Percentiles rank a stretch among this genome's conserved stretches.
Evolutionary conservation across 805 yeast genomes (phyloP).

Genomic region (Saturnispora diversa): DNA sequence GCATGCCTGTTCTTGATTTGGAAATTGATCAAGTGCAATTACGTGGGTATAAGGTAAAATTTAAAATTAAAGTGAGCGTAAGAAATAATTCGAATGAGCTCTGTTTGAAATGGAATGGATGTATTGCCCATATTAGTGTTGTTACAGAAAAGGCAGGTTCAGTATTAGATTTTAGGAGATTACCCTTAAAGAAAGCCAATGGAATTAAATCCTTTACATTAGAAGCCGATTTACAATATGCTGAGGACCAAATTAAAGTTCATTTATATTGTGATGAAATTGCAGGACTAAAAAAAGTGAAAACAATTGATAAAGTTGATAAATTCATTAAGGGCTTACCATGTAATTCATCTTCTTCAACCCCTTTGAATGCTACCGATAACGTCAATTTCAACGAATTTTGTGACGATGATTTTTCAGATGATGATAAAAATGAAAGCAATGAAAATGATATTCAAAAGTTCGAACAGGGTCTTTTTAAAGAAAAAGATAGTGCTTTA

Average conservation of each 20-base stretch:
- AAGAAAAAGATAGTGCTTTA: too few relatives aligned
- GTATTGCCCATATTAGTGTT: conserved; percentile 10
- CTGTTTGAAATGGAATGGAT: conserved; percentile 13
- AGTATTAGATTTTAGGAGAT: conserved; percentile 39
- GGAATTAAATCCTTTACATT: conserved; percentile 25
- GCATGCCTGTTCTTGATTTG: conserved; percentile 33
- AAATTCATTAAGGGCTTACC: neutral
- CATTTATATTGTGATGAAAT: conserved; percentile 34
- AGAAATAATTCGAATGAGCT: conserved; percentile 18
- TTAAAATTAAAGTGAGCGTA: conserved; percentile 29
- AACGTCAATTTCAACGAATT: too few relatives aligned
- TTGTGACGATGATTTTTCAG: conserved; percentile 19
- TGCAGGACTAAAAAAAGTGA: conserved; percentile 23
- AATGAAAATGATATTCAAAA: neutral
- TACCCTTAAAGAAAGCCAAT: conserved; percentile 24
- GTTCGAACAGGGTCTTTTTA: too few relatives aligned
- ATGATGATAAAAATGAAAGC: conserved; percentile 23
- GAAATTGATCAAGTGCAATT: conserved; percentile 14
- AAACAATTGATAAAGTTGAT: conserved; percentile 1
- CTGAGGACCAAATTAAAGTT: conserved; percentile 24
- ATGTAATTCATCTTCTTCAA: neutral
- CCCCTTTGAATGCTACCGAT: conserved; percentile 8
- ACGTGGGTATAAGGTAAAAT: conserved; percentile 9
- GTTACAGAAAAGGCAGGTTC: conserved; percentile 23
- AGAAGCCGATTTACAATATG: conserved; percentile 16